phyloP scores from a whole-genome alignment of 495 filamentous ascomycete species.

The Trichoderma reesei region DNA sequence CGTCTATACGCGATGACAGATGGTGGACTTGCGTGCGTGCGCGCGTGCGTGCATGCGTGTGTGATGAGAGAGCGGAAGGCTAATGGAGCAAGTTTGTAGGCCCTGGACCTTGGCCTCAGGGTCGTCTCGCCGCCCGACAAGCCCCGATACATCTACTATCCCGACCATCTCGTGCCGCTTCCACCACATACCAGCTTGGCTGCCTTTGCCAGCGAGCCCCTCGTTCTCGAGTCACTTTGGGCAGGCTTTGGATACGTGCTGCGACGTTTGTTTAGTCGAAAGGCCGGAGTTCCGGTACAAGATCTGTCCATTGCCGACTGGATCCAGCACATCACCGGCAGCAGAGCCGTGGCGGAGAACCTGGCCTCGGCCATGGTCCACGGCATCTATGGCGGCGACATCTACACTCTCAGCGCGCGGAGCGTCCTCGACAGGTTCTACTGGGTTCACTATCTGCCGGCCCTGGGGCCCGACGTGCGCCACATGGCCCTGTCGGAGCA shows the following conservation, averaged over 20 bases:
- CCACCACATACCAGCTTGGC: slow-evolving; percentile 35
- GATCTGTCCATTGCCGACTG: slow-evolving; percentile 73
- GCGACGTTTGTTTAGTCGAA: slow-evolving; percentile 12
- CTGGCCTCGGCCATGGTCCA: slow-evolving; percentile 70
- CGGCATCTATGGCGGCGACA: slow-evolving; percentile 91
- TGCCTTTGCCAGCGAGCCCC: slow-evolving; percentile 42
- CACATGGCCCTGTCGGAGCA: background rate
- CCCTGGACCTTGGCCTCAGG: slow-evolving; percentile 49
- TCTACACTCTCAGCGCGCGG: slow-evolving; percentile 59
- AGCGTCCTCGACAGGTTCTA: slow-evolving; percentile 6
- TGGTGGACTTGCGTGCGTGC: background rate
- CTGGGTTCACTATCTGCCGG: slow-evolving; percentile 1
- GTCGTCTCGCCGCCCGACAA: background rate
- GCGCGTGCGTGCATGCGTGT: too few species aligned
- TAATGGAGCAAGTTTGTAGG: background rate
- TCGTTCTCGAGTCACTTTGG: slow-evolving; percentile 44
- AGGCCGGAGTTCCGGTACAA: slow-evolving; percentile 9
- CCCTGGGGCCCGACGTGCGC: background rate
- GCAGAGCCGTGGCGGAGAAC: slow-evolving; percentile 54
- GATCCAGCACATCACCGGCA: slow-evolving; percentile 45
- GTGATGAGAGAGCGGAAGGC: background rate
- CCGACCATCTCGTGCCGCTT: slow-evolving; percentile 70
- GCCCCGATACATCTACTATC: slow-evolving; percentile 79
- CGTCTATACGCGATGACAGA: slow-evolving; percentile 9
- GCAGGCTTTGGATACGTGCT: slow-evolving; percentile 27